Percentiles rank a stretch among this genome's conserved stretches.
Evolutionary conservation across 495 filamentous ascomycete genomes (phyloP).

Genomic region (Aspergillus mulundensis): DNA sequence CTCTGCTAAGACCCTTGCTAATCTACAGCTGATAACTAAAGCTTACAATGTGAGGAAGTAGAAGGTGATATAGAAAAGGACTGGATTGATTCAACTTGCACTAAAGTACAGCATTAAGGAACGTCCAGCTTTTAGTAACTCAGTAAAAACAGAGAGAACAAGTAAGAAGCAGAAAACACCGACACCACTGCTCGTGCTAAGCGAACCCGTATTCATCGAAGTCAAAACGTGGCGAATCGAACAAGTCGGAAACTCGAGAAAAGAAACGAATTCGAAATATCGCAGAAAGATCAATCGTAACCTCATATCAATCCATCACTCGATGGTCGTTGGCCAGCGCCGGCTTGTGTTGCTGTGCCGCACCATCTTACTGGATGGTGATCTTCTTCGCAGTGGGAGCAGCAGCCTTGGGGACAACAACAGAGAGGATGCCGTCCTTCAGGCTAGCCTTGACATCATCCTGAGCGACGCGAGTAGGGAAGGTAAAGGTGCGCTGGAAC

Average conservation of each 20-base stretch:
- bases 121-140: too few species aligned
- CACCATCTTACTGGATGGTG: slow-evolving; percentile 49
- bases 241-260: background rate
- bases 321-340: background rate
- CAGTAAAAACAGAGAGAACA: too few species aligned
- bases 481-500: slow-evolving; percentile 79
- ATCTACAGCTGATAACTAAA: too few species aligned
- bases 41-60: too few species aligned
- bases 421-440: slow-evolving; percentile 72
- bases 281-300: slow-evolving; percentile 4
- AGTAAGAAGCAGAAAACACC: too few species aligned
- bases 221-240: too few species aligned
- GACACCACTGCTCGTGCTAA: background rate
- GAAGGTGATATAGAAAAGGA: too few species aligned
- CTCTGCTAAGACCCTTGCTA: too few species aligned
- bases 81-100: background rate
- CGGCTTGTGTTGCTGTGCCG: background rate
- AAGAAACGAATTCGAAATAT: background rate
- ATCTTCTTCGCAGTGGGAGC: slow-evolving; percentile 52
- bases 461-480: slow-evolving; percentile 72
- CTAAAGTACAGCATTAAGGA: too few species aligned
- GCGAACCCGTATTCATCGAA: background rate
- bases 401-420: slow-evolving; percentile 78
- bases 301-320: background rate
- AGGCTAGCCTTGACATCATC: slow-evolving; percentile 72